A percentile compares a stretch with the other conserved stretches of the same genome.
Evolutionary conservation across 2,329 filamentous ascomycete species (phyloP).

Genomic region (Purpureocillium takamizusanense): DNA sequence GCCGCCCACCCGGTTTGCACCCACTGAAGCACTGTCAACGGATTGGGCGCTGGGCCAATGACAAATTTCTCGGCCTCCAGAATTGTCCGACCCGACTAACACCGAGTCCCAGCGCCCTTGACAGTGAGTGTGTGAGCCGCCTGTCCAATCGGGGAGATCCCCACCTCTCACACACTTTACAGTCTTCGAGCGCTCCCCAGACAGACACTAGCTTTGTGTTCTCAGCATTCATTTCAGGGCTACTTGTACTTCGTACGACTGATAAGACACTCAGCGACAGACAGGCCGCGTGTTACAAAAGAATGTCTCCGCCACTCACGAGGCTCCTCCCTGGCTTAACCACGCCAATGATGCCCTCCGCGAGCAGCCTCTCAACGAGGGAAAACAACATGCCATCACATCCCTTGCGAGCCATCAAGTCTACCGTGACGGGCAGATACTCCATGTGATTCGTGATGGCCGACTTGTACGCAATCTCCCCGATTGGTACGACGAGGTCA

Average conservation of each 20-base stretch:
- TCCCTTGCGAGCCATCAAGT: constrained; percentile 47
- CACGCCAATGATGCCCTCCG: constrained; percentile 35
- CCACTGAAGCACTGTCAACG: not conserved
- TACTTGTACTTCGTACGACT: too few species aligned
- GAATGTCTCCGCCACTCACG: constrained; percentile 12
- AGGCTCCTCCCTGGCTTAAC: constrained; percentile 28
- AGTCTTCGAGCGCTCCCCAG: too few species aligned
- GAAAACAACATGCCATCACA: constrained; percentile 51
- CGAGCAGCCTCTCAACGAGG: constrained; percentile 41
- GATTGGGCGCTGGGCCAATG: not conserved
- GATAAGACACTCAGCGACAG: too few species aligned
- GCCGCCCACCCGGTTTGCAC: not conserved
- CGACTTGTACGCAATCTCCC: constrained; percentile 24
- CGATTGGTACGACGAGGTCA: constrained; percentile 31
- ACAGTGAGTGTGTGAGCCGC: not conserved
- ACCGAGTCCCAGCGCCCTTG: not conserved
- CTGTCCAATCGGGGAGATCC: not conserved
- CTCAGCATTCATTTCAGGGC: too few species aligned
- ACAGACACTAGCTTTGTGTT: too few species aligned
- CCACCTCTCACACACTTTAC: too few species aligned
- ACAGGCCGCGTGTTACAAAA: constrained; percentile 7
- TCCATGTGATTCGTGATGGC: constrained; percentile 36
- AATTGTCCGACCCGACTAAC: constrained; percentile 5
- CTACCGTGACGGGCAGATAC: constrained; percentile 45
- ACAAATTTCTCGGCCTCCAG: constrained; percentile 2